Conservation (phyloP, 495 filamentous ascomycete species). For the Extremus antarcticus region DNA sequence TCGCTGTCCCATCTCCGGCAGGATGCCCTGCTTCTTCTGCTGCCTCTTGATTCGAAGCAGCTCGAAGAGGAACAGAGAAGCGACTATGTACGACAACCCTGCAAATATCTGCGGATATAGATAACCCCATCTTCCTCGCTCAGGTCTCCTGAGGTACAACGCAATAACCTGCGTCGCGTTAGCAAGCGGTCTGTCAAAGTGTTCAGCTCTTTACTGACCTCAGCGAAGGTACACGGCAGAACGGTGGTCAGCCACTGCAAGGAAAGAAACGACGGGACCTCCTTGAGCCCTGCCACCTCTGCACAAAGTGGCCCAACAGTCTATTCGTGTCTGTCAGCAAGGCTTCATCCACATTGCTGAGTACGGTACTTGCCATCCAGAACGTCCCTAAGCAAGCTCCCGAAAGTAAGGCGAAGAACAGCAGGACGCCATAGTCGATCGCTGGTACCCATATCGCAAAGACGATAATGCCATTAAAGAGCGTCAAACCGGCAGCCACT, state of each 20-base stretch:
- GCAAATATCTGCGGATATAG: constrained; percentile 54
- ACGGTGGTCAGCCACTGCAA: constrained; percentile 8
- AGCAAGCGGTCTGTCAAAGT: constrained; percentile 39
- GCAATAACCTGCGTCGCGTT: constrained; percentile 64
- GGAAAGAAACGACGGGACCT: constrained; percentile 54
- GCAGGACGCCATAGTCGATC: constrained; percentile 48
- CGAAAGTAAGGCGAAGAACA: constrained; percentile 52
- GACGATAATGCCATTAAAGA: constrained; percentile 45
- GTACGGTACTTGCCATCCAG: constrained; percentile 44
- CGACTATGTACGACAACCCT: constrained; percentile 28
- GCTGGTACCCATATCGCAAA: constrained; percentile 62
- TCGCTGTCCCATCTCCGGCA: constrained; percentile 4
- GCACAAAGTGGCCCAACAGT: constrained; percentile 59
- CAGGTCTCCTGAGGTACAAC: constrained; percentile 39
- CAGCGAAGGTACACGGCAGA: background rate
- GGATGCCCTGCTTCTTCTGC: background rate
- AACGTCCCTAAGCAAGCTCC: constrained; percentile 59
- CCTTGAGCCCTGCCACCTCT: constrained; percentile 62
- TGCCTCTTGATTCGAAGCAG: constrained; percentile 7
- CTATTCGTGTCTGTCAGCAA: constrained; percentile 15
- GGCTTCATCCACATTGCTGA: too few relatives aligned
- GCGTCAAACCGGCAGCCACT: constrained; percentile 47
- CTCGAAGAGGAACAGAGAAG: constrained; percentile 10
- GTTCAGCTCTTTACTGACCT: background rate
- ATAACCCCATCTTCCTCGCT: constrained; percentile 39